A percentile compares a stretch with the other conserved stretches of the same genome.
phyloP scores from a whole-genome alignment of 1,139 yeast genomes.

The Eremothecium cymbalariae region DNA sequence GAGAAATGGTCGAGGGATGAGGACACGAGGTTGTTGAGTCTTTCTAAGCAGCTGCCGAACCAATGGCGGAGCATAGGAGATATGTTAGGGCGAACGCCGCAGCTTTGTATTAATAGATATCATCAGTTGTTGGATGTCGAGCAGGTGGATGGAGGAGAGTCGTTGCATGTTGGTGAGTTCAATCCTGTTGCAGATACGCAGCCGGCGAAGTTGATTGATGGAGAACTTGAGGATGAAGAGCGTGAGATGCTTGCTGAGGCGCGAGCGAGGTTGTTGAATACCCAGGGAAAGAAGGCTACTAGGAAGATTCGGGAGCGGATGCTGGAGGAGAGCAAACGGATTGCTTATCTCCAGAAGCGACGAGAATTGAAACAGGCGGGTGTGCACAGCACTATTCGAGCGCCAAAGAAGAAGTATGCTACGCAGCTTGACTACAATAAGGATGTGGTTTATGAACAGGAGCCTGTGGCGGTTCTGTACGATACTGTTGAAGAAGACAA shows the following conservation, averaged over 20 bases:
- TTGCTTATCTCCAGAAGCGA: slow-evolving; percentile 71
- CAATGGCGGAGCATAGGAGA: slow-evolving; percentile 92
- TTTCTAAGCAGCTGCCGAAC: slow-evolving; percentile 72
- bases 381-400: slow-evolving; percentile 42
- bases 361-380: slow-evolving; percentile 86
- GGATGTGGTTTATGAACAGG: slow-evolving; percentile 72
- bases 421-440: slow-evolving; percentile 73
- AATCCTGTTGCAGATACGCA: slow-evolving; percentile 71
- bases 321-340: slow-evolving; percentile 62
- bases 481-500: slow-evolving; percentile 55
- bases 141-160: slow-evolving; percentile 38
- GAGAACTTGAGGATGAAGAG: slow-evolving; percentile 79
- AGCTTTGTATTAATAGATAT: slow-evolving; percentile 82
- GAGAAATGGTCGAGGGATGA: slow-evolving; percentile 67
- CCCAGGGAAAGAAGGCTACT: slow-evolving; percentile 92
- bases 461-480: slow-evolving; percentile 63
- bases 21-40: slow-evolving; percentile 59
- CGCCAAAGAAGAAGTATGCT: slow-evolving; percentile 43
- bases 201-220: slow-evolving; percentile 76
- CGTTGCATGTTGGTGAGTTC: slow-evolving; percentile 43
- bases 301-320: slow-evolving; percentile 81
- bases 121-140: slow-evolving; percentile 60
- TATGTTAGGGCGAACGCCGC: slow-evolving; percentile 74
- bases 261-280: slow-evolving; percentile 79
- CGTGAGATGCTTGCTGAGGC: slow-evolving; percentile 92